A percentile compares a stretch with the other conserved stretches of the same genome.
Evolutionary conservation across 2,329 filamentous ascomycete genomes (phyloP).

Genomic region (Xylariaceae sp.): DNA sequence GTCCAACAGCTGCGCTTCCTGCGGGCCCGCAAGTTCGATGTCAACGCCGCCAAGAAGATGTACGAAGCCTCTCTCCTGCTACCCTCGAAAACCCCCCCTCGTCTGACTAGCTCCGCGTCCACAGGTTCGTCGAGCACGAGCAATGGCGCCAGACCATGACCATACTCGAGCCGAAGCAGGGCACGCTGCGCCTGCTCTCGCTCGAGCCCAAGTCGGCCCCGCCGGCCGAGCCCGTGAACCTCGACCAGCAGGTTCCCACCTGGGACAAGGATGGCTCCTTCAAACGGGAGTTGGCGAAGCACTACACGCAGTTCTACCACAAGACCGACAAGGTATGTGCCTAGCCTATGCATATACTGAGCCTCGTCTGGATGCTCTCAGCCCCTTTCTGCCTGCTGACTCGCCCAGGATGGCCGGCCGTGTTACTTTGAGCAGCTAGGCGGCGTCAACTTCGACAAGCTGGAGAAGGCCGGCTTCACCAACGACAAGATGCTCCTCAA

Average conservation of each 20-base stretch:
- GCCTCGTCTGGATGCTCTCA: neutral
- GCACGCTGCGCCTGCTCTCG: constrained; percentile 3
- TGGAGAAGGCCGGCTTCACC: constrained; percentile 82
- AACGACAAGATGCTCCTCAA: constrained; percentile 93
- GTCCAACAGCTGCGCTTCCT: constrained; percentile 73
- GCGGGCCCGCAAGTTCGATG: constrained; percentile 91
- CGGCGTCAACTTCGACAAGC: constrained; percentile 80
- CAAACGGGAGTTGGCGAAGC: constrained; percentile 72
- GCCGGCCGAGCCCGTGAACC: constrained; percentile 31
- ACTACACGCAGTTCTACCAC: constrained; percentile 99
- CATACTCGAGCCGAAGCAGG: constrained; percentile 62
- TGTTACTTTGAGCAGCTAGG: constrained; percentile 96
- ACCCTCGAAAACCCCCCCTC: neutral
- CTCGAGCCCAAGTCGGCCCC: constrained; percentile 8
- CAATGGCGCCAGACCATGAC: constrained; percentile 79
- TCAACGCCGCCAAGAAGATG: constrained; percentile 79
- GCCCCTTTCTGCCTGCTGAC: constrained; percentile 2
- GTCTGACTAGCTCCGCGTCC: constrained; percentile 1
- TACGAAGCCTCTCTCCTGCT: constrained; percentile 40
- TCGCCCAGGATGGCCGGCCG: constrained; percentile 78
- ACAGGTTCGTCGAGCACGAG: constrained; percentile 84
- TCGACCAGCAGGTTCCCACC: constrained; percentile 58
- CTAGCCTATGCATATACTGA: neutral
- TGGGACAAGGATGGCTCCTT: constrained; percentile 60
- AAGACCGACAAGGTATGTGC: constrained; percentile 71